Percentiles rank a stretch among this genome's conserved stretches.
Evolutionary conservation across 2,329 filamentous ascomycete species (phyloP).

Genomic region (Penicillium sp.): DNA sequence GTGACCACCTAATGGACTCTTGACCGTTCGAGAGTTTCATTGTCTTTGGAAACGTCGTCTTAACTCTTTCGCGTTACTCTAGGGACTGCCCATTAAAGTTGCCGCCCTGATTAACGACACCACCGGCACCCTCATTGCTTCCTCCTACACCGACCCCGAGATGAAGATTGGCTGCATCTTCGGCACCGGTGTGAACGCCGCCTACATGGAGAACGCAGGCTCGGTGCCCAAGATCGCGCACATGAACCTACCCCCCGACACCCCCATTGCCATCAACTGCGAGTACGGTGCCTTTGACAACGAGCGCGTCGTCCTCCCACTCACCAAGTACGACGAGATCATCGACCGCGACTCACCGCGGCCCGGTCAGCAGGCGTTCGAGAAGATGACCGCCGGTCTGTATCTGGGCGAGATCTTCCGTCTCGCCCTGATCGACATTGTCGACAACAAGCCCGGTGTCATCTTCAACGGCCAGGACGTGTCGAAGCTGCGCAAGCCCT

Average conservation of each 20-base stretch:
- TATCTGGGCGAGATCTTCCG: constrained; percentile 96
- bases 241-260: constrained; percentile 81
- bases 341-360: constrained; percentile 91
- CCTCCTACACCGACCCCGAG: constrained; percentile 88
- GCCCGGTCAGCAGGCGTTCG: constrained; percentile 91
- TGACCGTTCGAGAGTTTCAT: neutral
- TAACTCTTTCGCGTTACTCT: constrained; percentile 9
- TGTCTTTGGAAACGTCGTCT: constrained; percentile 4
- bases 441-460: constrained; percentile 72
- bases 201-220: constrained; percentile 93
- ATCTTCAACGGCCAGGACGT: constrained; percentile 87
- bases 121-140: constrained; percentile 93
- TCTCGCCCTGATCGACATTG: constrained; percentile 78
- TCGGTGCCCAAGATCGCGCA: constrained; percentile 92
- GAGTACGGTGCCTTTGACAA: constrained; percentile 98
- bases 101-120: constrained; percentile 96
- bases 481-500: constrained; percentile 76
- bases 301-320: constrained; percentile 82
- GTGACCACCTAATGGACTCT: constrained; percentile 18
- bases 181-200: constrained; percentile 95
- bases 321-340: constrained; percentile 80
- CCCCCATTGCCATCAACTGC: constrained; percentile 94
- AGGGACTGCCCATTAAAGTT: constrained; percentile 89
- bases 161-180: constrained; percentile 99
- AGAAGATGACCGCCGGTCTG: constrained; percentile 96